These are phyloP conservation scores for Urtica urens DNA, from an alignment of 306 rosid species.

Conservation along the genomic window DNA sequence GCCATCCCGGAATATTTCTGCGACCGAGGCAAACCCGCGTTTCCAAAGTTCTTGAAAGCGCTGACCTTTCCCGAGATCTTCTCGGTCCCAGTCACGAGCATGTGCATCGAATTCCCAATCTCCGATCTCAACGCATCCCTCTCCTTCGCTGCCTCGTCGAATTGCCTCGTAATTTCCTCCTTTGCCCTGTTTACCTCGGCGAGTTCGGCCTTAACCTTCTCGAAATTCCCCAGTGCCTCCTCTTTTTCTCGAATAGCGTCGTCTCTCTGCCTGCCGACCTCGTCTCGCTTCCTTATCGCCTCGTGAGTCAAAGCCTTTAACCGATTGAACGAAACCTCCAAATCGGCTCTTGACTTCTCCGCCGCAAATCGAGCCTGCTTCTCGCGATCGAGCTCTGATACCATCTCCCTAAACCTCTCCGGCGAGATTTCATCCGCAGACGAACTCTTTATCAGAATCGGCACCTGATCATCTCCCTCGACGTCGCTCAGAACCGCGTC, in stretches of 20 bases:
- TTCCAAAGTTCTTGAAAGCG: constrained; percentile 43
- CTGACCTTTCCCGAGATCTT: constrained; percentile 75
- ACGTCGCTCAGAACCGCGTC: constrained; percentile 94
- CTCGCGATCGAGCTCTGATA: constrained; percentile 82
- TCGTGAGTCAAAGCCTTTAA: constrained; percentile 70
- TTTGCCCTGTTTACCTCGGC: constrained; percentile 31
- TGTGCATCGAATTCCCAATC: constrained; percentile 82
- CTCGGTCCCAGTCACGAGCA: constrained; percentile 82
- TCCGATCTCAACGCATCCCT: constrained; percentile 54
- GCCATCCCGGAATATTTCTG: constrained; percentile 73
- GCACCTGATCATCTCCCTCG: constrained; percentile 59
- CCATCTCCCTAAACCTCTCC: constrained; percentile 50
- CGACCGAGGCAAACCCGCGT: constrained; percentile 56
- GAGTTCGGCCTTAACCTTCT: constrained; percentile 36
- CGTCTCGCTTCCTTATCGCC: constrained; percentile 81
- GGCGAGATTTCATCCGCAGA: constrained; percentile 48
- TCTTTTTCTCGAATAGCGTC: constrained; percentile 76
- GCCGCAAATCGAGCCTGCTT: constrained; percentile 58
- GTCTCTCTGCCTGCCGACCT: constrained; percentile 55
- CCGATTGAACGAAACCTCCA: constrained; percentile 56
- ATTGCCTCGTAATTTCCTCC: constrained; percentile 39
- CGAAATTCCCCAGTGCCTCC: constrained; percentile 32
- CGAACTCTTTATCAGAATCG: constrained; percentile 23
- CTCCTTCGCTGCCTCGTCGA: constrained; percentile 59
- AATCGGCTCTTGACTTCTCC: constrained; percentile 59